These are phyloP conservation scores for Lasiodiplodia sp. DNA, from an alignment of 2,329 filamentous ascomycete species.

Conservation along the genomic window DNA sequence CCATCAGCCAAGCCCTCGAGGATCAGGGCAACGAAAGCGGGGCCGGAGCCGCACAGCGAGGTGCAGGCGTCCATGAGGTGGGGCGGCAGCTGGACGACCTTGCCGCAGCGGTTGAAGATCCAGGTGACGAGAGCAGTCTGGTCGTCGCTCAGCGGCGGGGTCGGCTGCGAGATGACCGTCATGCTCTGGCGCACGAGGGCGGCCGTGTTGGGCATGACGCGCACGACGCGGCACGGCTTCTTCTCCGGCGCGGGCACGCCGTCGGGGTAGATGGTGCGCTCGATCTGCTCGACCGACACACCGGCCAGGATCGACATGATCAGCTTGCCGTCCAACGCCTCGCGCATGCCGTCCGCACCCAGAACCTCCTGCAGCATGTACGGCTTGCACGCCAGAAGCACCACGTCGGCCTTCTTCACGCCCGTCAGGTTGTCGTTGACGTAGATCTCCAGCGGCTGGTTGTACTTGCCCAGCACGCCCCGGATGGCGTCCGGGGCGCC, in stretches of 20 bases:
- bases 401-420: slow-evolving; percentile 71
- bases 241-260: slow-evolving; percentile 57
- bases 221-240: slow-evolving; percentile 70
- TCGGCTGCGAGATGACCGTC: slow-evolving; percentile 74
- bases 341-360: slow-evolving; percentile 69
- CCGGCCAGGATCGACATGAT: slow-evolving; percentile 84
- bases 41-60: slow-evolving; percentile 76
- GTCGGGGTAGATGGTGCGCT: slow-evolving; percentile 66
- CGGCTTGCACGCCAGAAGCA: slow-evolving; percentile 83
- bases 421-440: slow-evolving; percentile 76
- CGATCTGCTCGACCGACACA: slow-evolving; percentile 73
- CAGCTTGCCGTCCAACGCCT: slow-evolving; percentile 79
- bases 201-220: slow-evolving; percentile 87
- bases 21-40: slow-evolving; percentile 78
- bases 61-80: slow-evolving; percentile 76
- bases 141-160: slow-evolving; percentile 63
- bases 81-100: slow-evolving; percentile 72
- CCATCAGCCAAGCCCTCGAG: slow-evolving; percentile 79
- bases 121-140: slow-evolving; percentile 69
- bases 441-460: slow-evolving; percentile 68
- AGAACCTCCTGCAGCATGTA: slow-evolving; percentile 75
- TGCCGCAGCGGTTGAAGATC: slow-evolving; percentile 79
- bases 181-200: slow-evolving; percentile 80
- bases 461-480: slow-evolving; percentile 69
- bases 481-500: slow-evolving; percentile 74